Evolutionary conservation across 441 rosid species (phyloP), one percentile per base, ranked within the genome.

Genomic region (Corymbia citriodora): DNA sequence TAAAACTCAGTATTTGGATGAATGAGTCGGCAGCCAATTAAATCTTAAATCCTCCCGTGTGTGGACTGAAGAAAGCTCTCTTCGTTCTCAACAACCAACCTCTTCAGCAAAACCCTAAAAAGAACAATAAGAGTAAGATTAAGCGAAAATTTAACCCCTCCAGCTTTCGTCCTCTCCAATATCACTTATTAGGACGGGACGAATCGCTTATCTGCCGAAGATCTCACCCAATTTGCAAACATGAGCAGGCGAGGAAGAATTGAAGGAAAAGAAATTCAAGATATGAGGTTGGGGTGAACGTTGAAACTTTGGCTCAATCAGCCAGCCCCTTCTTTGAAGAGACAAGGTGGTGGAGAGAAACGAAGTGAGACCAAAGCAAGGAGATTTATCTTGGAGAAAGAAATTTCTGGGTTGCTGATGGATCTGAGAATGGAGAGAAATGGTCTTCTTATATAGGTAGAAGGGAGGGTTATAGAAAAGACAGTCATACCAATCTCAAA

Each of bases 11-110:
- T 83, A 89, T 83, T 89, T 89, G 90, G 90, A 89, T 89, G 79
- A 89, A 89, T 89, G 90, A 89, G 88, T 89, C 90, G 88, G 90
- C 55, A 83, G 90, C 90, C 90, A 82, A 61, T 83, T 89, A 85
- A 61, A 89, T 83, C 88, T 82, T 82, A 82, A 23, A 17, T 61
- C 90, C 81, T 48, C 88, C 90, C 88, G 53, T 82, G 72, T 72
- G 27, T 89, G 90, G 70, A 89, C 90, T 4, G 90, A 89, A 89
- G 90, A 79, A 89, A 89, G 90, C 90, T 89, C 90, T 89, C 90
- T 89, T 45, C 53, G 83, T 40, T 74, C 85, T 79, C 10, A 3
- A 79, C 17, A 5, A 45, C 53, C 85, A 45, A 45, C 29, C 49
- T 45, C 53, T 79, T 45, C 16, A 14, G 52, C n/a, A 79, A 45